phyloP scores from a whole-genome alignment of 192 early-diverging fungal genomes.

The Coemansia sp. region DNA sequence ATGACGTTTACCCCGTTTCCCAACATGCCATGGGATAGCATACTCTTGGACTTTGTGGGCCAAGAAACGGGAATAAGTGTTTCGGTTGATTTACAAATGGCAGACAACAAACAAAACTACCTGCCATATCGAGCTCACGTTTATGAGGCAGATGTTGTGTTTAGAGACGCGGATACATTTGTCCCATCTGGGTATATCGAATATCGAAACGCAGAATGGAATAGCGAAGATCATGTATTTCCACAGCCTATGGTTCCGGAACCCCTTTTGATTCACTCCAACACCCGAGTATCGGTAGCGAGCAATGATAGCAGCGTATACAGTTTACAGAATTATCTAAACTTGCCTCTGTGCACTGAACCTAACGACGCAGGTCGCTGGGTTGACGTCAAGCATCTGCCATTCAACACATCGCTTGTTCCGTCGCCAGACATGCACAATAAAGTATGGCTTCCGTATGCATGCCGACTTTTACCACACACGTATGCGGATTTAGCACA shows the following conservation, averaged over 20 bases:
- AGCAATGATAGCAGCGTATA: conserved; percentile 8
- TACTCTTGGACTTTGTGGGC: conserved; percentile 23
- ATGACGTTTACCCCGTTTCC: conserved; percentile 12
- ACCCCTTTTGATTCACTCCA: conserved; percentile 6
- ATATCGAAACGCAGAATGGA: conserved; percentile 48
- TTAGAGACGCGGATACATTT: conserved; percentile 45
- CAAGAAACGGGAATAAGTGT: conserved; percentile 11
- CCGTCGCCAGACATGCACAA: conserved; percentile 29
- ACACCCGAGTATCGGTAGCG: background rate
- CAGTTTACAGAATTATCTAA: conserved; percentile 22
- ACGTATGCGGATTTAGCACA: conserved; percentile 38
- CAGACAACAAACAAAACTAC: conserved; percentile 9
- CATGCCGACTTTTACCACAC: conserved; percentile 33
- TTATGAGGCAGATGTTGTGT: conserved; percentile 47
- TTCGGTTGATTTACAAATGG: conserved; percentile 11
- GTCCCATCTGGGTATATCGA: conserved; percentile 37
- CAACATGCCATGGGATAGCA: conserved; percentile 32
- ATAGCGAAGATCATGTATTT: conserved; percentile 35
- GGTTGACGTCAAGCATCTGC: conserved; percentile 29
- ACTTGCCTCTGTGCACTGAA: conserved; percentile 46
- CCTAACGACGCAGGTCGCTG: conserved; percentile 47
- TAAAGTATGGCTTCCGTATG: conserved; percentile 54
- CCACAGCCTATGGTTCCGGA: conserved; percentile 32
- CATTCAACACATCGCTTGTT: conserved; percentile 4
- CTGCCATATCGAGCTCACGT: conserved; percentile 39